These are phyloP conservation scores for Martensiomyces pterosporus DNA, from an alignment of 192 early-diverging fungal species.

Conservation along the genomic window DNA sequence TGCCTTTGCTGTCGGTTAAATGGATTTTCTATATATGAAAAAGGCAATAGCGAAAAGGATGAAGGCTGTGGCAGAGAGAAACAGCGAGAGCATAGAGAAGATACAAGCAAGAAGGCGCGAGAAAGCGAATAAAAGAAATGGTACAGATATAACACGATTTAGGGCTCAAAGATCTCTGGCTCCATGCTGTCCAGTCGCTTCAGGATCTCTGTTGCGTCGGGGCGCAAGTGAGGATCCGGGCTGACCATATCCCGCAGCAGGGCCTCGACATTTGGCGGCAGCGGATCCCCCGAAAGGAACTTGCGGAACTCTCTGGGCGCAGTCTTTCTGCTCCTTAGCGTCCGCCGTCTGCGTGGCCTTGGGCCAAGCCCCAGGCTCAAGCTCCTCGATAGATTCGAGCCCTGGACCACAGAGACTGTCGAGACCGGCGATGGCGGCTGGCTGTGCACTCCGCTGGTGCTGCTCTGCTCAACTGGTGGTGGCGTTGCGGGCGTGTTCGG, in stretches of 20 bases:
- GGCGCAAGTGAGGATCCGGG: constrained; percentile 33
- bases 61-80: too few species aligned
- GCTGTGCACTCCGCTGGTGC: constrained; percentile 8
- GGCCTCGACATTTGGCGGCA: constrained; percentile 31
- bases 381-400: constrained; percentile 30
- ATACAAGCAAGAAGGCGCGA: constrained; percentile 3
- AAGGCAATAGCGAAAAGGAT: too few species aligned
- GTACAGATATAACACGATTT: constrained; percentile 5
- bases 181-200: constrained; percentile 33
- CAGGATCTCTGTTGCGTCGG: constrained; percentile 39
- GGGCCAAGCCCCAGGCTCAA: constrained; percentile 16
- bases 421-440: constrained; percentile 22
- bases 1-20: too few species aligned
- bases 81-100: too few species aligned
- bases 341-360: constrained; percentile 32
- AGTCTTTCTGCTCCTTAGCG: constrained; percentile 26
- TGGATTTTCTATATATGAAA: too few species aligned
- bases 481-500: constrained; percentile 1
- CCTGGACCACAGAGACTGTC: constrained; percentile 1
- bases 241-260: constrained; percentile 38
- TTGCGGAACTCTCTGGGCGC: constrained; percentile 37
- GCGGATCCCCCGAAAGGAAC: constrained; percentile 38
- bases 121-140: background rate
- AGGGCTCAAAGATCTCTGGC: constrained; percentile 42
- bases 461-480: constrained; percentile 11